Conservation (phyloP, 305 asterid species). For the Solanum chacoense region DNA sequence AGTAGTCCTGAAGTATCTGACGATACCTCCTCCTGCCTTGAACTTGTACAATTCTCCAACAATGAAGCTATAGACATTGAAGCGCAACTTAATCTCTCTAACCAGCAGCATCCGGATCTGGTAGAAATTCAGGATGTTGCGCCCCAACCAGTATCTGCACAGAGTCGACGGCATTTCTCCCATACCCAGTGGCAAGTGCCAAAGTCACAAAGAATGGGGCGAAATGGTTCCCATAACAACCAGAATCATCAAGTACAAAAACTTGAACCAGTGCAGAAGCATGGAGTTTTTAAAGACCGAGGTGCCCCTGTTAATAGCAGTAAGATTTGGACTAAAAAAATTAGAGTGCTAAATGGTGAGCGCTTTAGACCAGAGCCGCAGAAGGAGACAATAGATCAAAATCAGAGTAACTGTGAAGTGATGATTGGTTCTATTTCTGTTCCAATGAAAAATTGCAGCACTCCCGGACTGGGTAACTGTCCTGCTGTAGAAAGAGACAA, state of each 20-base stretch:
- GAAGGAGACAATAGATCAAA: conserved; percentile 26
- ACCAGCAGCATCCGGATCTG: conserved; percentile 26
- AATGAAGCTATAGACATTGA: conserved; percentile 35
- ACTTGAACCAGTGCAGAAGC: conserved; percentile 43
- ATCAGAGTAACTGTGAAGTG: conserved; percentile 43
- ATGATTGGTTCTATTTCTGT: conserved; percentile 77
- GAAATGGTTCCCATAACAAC: conserved; percentile 32
- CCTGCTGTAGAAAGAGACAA: conserved; percentile 12
- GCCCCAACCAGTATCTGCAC: conserved; percentile 18
- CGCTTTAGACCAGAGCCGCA: conserved; percentile 21
- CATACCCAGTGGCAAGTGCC: conserved; percentile 40
- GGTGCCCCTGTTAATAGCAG: conserved; percentile 19
- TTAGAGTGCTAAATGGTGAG: conserved; percentile 29
- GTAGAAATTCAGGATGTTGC: conserved; percentile 32
- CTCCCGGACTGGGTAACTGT: conserved; percentile 19
- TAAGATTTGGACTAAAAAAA: conserved; percentile 74
- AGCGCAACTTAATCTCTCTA: conserved; percentile 23
- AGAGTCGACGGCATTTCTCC: conserved; percentile 19
- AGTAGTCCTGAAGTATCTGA: conserved; percentile 21
- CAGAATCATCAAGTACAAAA: conserved; percentile 41
- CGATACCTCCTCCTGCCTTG: conserved; percentile 18
- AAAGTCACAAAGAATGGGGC: conserved; percentile 39
- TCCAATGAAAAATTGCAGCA: conserved; percentile 25
- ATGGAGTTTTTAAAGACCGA: conserved; percentile 31
- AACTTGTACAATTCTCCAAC: conserved; percentile 30